Percentiles rank a stretch among this genome's conserved stretches.
Evolutionary conservation across 345 rosid species (phyloP).

Genomic region (Rhizophora apiculata): DNA sequence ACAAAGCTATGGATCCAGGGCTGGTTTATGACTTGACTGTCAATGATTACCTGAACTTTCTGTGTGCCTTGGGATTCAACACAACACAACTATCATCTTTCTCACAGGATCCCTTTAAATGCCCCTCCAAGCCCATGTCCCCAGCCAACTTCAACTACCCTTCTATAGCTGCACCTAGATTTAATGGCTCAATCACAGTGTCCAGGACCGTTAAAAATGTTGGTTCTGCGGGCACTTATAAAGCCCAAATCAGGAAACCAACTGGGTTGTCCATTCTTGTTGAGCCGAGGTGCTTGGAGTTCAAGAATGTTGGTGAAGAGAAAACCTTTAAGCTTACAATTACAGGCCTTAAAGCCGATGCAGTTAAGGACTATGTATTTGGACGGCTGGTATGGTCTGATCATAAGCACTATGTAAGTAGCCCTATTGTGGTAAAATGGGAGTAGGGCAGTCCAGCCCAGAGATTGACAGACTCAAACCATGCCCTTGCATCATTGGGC

Average conservation of each 20-base stretch:
- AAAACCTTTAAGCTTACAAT: slow-evolving; percentile 16
- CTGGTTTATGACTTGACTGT: slow-evolving; percentile 26
- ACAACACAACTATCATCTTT: slow-evolving; percentile 12
- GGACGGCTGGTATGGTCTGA: slow-evolving; percentile 29
- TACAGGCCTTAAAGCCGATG: slow-evolving; percentile 8
- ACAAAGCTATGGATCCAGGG: slow-evolving; percentile 31
- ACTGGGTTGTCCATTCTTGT: slow-evolving; percentile 19
- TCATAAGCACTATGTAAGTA: slow-evolving; percentile 19
- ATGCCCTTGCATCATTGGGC: not conserved
- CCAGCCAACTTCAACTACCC: slow-evolving; percentile 31
- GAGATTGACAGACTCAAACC: not conserved
- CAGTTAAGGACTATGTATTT: slow-evolving; percentile 34
- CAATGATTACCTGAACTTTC: slow-evolving; percentile 22
- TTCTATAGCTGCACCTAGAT: slow-evolving; percentile 20
- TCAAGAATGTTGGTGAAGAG: slow-evolving; percentile 24
- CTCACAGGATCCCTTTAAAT: slow-evolving; percentile 8
- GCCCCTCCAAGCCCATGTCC: slow-evolving; percentile 9
- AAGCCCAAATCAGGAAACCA: slow-evolving; percentile 12
- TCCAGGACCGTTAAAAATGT: slow-evolving; percentile 28
- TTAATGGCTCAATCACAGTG: slow-evolving; percentile 18
- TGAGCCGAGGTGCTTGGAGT: slow-evolving; percentile 19
- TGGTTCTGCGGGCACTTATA: slow-evolving; percentile 19
- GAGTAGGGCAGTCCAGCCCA: slow-evolving; percentile 6
- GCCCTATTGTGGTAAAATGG: slow-evolving; percentile 27
- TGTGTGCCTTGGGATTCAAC: slow-evolving; percentile 24